phyloP scores from a whole-genome alignment of 176 grass and related monocot species.

The Rhipidocladum racemiflorum region DNA sequence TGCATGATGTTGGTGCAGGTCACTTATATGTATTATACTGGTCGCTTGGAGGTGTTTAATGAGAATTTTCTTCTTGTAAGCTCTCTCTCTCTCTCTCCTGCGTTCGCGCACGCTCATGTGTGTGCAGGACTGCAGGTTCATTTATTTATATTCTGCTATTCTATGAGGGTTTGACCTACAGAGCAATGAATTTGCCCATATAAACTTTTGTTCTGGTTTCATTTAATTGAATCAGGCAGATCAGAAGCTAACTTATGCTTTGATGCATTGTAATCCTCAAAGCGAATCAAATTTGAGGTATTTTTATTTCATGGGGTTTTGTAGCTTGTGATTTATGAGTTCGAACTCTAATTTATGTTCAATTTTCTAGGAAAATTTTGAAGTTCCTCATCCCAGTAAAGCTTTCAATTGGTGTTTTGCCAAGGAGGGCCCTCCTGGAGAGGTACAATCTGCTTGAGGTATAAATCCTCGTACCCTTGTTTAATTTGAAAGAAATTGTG shows the following conservation, averaged over 20 bases:
- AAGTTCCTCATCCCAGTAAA: constrained; percentile 95
- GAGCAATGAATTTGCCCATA: constrained; percentile 15
- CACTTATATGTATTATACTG: constrained; percentile 98
- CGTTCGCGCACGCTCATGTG: background rate
- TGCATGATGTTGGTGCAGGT: constrained; percentile 51
- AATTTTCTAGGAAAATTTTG: constrained; percentile 74
- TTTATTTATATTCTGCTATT: background rate
- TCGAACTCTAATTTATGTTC: constrained; percentile 23
- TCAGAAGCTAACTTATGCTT: constrained; percentile 89
- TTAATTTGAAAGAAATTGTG: background rate
- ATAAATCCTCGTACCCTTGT: constrained; percentile 16
- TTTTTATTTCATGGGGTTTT: constrained; percentile 7
- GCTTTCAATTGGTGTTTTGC: constrained; percentile 86
- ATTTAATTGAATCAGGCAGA: constrained; percentile 65
- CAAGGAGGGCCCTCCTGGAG: constrained; percentile 60
- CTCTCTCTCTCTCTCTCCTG: background rate
- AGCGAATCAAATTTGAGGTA: constrained; percentile 80
- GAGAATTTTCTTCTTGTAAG: constrained; percentile 94
- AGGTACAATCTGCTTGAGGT: constrained; percentile 87
- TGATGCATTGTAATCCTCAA: constrained; percentile 65
- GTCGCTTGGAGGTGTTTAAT: constrained; percentile 86
- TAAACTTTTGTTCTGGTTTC: constrained; percentile 24
- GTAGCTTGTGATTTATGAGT: constrained; percentile 18
- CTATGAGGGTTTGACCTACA: constrained; percentile 3
- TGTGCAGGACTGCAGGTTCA: background rate